Evolutionary conservation across 2,329 filamentous ascomycete species (phyloP), one percentile per base, ranked within the genome.

Genomic region (Neonectria punicea): DNA sequence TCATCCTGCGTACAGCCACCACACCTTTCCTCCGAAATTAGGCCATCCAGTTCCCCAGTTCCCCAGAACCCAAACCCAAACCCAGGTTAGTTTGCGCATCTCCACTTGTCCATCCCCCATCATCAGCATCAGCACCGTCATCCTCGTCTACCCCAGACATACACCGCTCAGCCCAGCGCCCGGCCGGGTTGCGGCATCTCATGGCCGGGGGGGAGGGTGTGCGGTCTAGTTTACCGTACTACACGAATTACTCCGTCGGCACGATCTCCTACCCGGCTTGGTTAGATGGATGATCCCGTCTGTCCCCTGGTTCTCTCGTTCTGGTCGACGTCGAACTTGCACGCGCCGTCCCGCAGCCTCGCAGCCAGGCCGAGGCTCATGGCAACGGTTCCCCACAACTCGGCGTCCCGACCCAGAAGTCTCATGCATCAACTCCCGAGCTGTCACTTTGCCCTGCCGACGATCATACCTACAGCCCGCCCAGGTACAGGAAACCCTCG

Each of bases 231-330:
- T 32, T 36, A 36, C 34, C 5, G 36, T n/a, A n/a, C 36, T 16
- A n/a, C 3, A n/a, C 36, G 14, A 16, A 16, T 14, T n/a, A 39
- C 36, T 39, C n/a, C n/a, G 39, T 39, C 10, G 49, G 43, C 68
- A 51, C 61, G 61, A 69, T 72, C 66, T 69, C 56, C 60, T 61
- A 61, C 60, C 68, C 65, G 64, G 64, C 61, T 60, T 63, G 61
- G 61, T 50, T 69, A 68, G 60, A 47, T 69, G 65, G 60, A 53
- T 58, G 54, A 32, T 41, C 49, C 32, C 30, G 30, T 30, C n/a
- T 8, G n/a, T 18, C n/a, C n/a, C 51, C 28, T n/a, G 36, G 14
- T 16, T 7, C 28, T 7, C 28, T n/a, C 14, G 14, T 16, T 7
- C 7, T 43, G 39, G 39, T 43, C 30, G 28, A 20, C 30, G 28